Percentiles rank a stretch among this genome's conserved stretches.
Evolutionary conservation across 1,139 yeast genomes (phyloP).

Genomic region (Diutina sp.): DNA sequence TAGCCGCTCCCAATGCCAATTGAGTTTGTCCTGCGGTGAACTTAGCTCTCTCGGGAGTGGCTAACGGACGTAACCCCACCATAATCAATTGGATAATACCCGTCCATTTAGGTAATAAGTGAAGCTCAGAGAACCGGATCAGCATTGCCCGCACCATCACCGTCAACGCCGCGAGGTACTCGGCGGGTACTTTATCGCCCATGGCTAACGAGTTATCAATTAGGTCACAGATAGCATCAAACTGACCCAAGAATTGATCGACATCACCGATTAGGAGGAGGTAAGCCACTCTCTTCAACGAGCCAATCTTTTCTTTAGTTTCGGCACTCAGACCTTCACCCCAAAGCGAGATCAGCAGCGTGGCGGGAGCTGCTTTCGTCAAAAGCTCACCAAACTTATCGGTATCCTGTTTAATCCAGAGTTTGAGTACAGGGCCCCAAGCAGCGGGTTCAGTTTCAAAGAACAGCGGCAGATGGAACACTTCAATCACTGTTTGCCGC

Average conservation of each 20-base stretch:
- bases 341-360: not conserved
- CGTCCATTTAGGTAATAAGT: slow-evolving; percentile 62
- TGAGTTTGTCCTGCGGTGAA: slow-evolving; percentile 25
- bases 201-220: not conserved
- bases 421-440: not conserved
- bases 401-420: not conserved
- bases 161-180: not conserved
- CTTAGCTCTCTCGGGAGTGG: slow-evolving; percentile 16
- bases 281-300: not conserved
- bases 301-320: not conserved
- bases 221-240: not conserved
- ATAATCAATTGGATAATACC: slow-evolving; percentile 50
- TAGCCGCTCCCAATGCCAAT: slow-evolving; percentile 48
- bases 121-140: slow-evolving; percentile 48
- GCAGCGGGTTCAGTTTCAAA: not conserved
- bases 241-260: not conserved
- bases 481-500: not conserved
- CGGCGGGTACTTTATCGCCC: not conserved
- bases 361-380: not conserved
- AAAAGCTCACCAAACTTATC: not conserved
- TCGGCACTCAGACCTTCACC: slow-evolving; percentile 2
- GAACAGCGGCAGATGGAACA: not conserved
- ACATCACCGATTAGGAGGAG: not conserved
- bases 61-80: slow-evolving; percentile 18
- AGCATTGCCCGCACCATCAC: slow-evolving; percentile 50